Conservation (phyloP, 495 filamentous ascomycete species). For the Penicillium mononematosum region DNA sequence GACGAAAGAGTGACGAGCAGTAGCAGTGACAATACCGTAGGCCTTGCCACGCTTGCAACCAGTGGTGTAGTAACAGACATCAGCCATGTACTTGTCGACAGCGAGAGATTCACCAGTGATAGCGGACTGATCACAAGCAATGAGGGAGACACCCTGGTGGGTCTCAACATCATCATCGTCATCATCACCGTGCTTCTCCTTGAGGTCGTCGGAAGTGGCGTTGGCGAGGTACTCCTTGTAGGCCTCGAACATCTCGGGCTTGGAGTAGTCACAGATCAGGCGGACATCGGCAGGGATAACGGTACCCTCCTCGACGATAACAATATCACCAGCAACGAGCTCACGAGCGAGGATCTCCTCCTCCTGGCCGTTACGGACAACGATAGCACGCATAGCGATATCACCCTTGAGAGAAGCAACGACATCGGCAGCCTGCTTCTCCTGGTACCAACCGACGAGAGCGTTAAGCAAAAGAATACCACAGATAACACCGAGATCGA, state of each 20-base stretch:
- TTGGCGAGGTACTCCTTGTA: constrained; percentile 67
- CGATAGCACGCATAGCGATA: constrained; percentile 74
- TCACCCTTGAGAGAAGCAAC: constrained; percentile 79
- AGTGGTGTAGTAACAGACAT: constrained; percentile 71
- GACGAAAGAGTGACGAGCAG: constrained; percentile 68
- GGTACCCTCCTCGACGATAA: constrained; percentile 73
- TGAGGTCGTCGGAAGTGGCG: constrained; percentile 56
- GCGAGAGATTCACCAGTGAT: constrained; percentile 78
- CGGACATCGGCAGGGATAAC: constrained; percentile 72
- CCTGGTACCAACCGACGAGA: constrained; percentile 80
- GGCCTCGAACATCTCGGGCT: constrained; percentile 66
- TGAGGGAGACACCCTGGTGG: constrained; percentile 61
- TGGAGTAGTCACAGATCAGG: constrained; percentile 73
- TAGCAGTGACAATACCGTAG: constrained; percentile 62
- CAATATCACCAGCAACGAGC: constrained; percentile 78
- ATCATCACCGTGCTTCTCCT: constrained; percentile 61
- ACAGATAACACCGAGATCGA: constrained; percentile 83
- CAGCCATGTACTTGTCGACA: constrained; percentile 75
- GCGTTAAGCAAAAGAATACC: constrained; percentile 81
- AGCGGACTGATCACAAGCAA: constrained; percentile 71
- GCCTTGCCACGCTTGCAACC: constrained; percentile 78
- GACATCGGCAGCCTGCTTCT: constrained; percentile 83
- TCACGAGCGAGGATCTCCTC: constrained; percentile 75
- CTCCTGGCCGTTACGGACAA: constrained; percentile 70
- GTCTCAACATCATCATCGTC: constrained; percentile 56